Evolutionary conservation across 2,329 filamentous ascomycete species (phyloP), one percentile per base, ranked within the genome.

Genomic region (Cordyceps farinosa): DNA sequence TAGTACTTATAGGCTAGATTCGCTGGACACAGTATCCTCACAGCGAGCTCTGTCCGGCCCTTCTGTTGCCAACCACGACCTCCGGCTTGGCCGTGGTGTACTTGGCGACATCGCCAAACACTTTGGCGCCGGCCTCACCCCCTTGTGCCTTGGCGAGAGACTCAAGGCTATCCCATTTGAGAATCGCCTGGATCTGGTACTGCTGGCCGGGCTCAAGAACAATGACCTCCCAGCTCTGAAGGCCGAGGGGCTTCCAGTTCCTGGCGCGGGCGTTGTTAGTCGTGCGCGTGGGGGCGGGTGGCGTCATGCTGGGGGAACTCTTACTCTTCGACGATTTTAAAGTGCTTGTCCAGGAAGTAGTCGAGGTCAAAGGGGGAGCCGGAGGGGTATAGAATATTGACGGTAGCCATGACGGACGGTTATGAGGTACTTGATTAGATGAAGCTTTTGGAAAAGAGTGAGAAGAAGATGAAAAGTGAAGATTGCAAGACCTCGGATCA

Each of bases 271-370:
- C 8, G 11, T 17, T 27, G 47, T 40, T 52, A 60, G 48, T 17
- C 32, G 15, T 44, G 54, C 29, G 15, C 17, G 15, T 4, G 10
- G 27, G 6, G 22, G 44, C 44, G 38, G 22, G 45, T 32, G 30
- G 30, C 45, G 44, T 5, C 8, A 29, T 13, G 15, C 2, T 17
- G 29, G 15, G 10, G 55, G 30, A n/a, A 10, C 30, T 32, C 59
- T 47, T 67, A 65, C 54, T 75, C 71, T 34, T 69, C 64, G 17
- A 77, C 77, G 3, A 83, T 70, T 1, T 77, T 75, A 76, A 83
- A 79, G 73, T 83, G 80, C 27, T 66, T 75, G 3, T 68, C 61
- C 44, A 81, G 68, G 69, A 82, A 84, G 75, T 83, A 83, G 40
- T 80, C 73, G 66, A 80, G 71, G 72, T 83, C 71, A 73, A 83